Evolutionary conservation across 352 stramenopile genomes (phyloP).

Genomic region (Globisporangium irregulare): DNA sequence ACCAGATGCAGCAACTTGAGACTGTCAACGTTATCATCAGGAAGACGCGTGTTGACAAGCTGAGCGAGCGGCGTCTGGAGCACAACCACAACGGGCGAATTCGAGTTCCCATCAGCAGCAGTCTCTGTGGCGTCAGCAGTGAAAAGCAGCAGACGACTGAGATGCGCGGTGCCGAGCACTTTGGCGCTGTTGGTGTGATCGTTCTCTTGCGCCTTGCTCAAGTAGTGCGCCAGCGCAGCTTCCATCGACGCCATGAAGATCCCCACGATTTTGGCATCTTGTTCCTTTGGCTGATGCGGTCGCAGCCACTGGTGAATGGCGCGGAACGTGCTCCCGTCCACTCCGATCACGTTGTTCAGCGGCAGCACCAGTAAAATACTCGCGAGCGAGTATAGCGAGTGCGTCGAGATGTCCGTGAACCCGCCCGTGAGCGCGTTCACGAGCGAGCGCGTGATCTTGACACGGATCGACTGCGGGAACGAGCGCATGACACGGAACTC

Average conservation of each 20-base stretch:
- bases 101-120: slow-evolving; percentile 10
- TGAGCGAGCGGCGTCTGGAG: slow-evolving; percentile 9
- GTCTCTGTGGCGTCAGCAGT: slow-evolving; percentile 21
- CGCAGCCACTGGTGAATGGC: slow-evolving; percentile 34
- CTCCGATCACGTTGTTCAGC: slow-evolving; percentile 25
- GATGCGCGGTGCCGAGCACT: slow-evolving; percentile 26
- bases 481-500: slow-evolving; percentile 75
- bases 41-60: slow-evolving; percentile 4
- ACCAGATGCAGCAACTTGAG: slow-evolving; percentile 33
- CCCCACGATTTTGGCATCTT: background rate
- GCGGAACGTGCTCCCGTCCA: slow-evolving; percentile 26
- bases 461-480: slow-evolving; percentile 63
- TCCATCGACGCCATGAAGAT: slow-evolving; percentile 16
- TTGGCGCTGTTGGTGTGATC: background rate
- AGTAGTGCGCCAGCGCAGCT: slow-evolving; percentile 22
- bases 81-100: background rate
- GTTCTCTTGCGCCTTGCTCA: slow-evolving; percentile 1
- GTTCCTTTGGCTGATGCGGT: background rate
- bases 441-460: slow-evolving; percentile 45
- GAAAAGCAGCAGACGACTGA: slow-evolving; percentile 49
- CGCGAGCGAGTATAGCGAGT: slow-evolving; percentile 43
- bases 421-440: slow-evolving; percentile 51
- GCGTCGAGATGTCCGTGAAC: slow-evolving; percentile 32
- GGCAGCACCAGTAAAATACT: slow-evolving; percentile 58
- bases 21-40: slow-evolving; percentile 15